phyloP scores from a whole-genome alignment of 148 eudicot genomes.

The Gaultheria prostrata region DNA sequence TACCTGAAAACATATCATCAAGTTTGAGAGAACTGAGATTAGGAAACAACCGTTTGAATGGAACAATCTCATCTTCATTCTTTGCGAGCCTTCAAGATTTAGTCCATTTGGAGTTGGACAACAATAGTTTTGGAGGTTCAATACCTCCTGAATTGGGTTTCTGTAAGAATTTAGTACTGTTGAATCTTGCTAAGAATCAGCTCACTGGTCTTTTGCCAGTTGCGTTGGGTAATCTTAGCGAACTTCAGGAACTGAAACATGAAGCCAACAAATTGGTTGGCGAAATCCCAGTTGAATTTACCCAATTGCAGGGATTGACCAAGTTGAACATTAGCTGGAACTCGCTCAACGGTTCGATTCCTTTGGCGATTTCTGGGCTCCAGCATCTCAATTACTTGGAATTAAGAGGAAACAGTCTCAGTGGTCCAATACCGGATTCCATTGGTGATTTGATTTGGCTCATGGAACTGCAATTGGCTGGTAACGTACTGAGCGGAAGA shows the following conservation, averaged over 20 bases:
- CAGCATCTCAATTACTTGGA: slow-evolving; percentile 45
- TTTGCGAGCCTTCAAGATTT: slow-evolving; percentile 37
- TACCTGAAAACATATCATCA: neutral
- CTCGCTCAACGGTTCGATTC: slow-evolving; percentile 57
- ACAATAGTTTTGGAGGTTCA: slow-evolving; percentile 49
- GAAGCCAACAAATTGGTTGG: slow-evolving; percentile 51
- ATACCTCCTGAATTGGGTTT: slow-evolving; percentile 54
- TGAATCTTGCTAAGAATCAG: slow-evolving; percentile 53
- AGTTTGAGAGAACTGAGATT: slow-evolving; percentile 53
- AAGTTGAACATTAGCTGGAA: slow-evolving; percentile 19
- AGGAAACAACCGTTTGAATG: slow-evolving; percentile 52
- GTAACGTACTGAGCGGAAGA: no score
- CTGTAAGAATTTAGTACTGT: slow-evolving; percentile 45
- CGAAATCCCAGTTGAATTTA: slow-evolving; percentile 47
- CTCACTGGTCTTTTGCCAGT: slow-evolving; percentile 51
- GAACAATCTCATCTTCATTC: slow-evolving; percentile 35
- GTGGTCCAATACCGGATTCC: no score
- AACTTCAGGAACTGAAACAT: slow-evolving; percentile 55
- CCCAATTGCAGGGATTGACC: slow-evolving; percentile 15
- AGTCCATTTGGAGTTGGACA: slow-evolving; percentile 59
- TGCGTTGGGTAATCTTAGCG: slow-evolving; percentile 38
- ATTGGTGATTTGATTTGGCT: no score
- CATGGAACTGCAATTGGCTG: no score
- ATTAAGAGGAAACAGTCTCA: neutral
- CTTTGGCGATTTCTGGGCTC: slow-evolving; percentile 49